Conservation (phyloP, 2,329 filamentous ascomycete species). For the Pyrenochaeta sp. region DNA sequence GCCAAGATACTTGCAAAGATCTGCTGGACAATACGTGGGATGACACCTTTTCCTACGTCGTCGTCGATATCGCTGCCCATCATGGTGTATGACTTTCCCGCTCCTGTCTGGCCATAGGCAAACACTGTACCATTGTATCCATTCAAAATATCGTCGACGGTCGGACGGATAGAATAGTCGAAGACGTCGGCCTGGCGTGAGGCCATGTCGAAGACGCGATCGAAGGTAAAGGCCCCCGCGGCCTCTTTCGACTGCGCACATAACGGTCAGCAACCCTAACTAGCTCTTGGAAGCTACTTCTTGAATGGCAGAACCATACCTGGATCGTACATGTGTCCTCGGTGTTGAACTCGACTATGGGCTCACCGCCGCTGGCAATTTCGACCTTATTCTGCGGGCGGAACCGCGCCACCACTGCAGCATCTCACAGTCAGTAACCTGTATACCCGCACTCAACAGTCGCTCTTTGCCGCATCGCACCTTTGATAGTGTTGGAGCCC, state of each 20-base stretch:
- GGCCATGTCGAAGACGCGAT: constrained; percentile 95
- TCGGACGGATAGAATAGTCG: constrained; percentile 94
- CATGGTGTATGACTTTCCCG: constrained; percentile 99
- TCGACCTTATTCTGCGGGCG: constrained; percentile 96
- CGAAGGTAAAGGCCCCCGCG: constrained; percentile 86
- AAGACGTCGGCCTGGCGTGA: constrained; percentile 94
- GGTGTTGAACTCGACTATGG: constrained; percentile 87
- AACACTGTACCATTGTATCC: constrained; percentile 99
- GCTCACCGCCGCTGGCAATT: constrained; percentile 86
- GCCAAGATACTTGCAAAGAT: constrained; percentile 95
- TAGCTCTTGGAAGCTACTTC: neutral
- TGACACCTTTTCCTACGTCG: constrained; percentile 87
- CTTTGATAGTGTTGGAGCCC: constrained; percentile 58
- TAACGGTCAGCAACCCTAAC: constrained; percentile 20
- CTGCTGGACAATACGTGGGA: constrained; percentile 95
- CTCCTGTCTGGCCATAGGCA: constrained; percentile 97
- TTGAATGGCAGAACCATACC: constrained; percentile 61
- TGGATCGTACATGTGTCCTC: constrained; percentile 88
- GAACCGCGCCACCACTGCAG: constrained; percentile 91
- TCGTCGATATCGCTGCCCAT: constrained; percentile 96
- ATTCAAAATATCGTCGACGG: constrained; percentile 97
- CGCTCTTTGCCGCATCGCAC: constrained; percentile 34
- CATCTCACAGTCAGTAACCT: constrained; percentile 34
- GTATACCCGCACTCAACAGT: neutral
- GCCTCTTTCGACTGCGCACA: constrained; percentile 77